A percentile compares a stretch with the other conserved stretches of the same genome.
Conservation (phyloP, 495 filamentous ascomycete genomes). For the Penicillium silybi region DNA sequence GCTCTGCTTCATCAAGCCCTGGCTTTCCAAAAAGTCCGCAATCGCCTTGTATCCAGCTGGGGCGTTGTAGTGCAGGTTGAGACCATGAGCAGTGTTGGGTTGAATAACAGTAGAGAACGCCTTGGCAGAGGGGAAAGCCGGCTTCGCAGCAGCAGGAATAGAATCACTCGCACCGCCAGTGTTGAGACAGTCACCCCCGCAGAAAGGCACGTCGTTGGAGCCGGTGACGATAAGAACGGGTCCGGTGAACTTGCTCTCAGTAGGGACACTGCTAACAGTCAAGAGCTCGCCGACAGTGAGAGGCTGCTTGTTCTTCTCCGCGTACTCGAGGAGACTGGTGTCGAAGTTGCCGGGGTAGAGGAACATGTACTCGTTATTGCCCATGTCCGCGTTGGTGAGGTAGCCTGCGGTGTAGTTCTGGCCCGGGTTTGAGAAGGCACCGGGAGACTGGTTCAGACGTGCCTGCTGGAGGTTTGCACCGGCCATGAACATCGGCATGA, state of each 20-base stretch:
- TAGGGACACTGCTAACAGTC: conserved; percentile 28
- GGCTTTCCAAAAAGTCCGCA: conserved; percentile 5
- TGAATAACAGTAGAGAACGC: conserved; percentile 45
- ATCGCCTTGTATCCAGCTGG: conserved; percentile 36
- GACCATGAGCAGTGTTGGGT: conserved; percentile 46
- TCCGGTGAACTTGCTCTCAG: conserved; percentile 34
- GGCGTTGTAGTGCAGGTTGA: conserved; percentile 49
- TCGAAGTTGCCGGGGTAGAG: conserved; percentile 46
- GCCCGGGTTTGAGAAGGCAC: conserved; percentile 13
- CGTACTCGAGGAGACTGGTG: conserved; percentile 31
- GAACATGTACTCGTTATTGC: conserved; percentile 41
- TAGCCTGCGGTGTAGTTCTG: conserved; percentile 39
- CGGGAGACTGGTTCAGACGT: conserved; percentile 37
- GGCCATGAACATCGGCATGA: conserved; percentile 30
- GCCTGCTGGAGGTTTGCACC: conserved; percentile 48
- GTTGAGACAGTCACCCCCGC: conserved; percentile 48
- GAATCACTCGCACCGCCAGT: conserved; percentile 30
- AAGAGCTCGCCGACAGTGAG: conserved; percentile 48
- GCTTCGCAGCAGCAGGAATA: conserved; percentile 33
- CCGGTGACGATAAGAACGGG: conserved; percentile 48
- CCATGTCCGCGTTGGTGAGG: conserved; percentile 36
- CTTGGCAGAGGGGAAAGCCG: conserved; percentile 40
- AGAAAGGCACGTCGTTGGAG: conserved; percentile 46
- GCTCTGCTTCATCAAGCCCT: background rate
- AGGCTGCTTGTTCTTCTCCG: conserved; percentile 46